A percentile compares a stretch with the other conserved stretches of the same genome.
Conservation (phyloP, 352 stramenopile genomes). For the Lagenidium sp. region DNA sequence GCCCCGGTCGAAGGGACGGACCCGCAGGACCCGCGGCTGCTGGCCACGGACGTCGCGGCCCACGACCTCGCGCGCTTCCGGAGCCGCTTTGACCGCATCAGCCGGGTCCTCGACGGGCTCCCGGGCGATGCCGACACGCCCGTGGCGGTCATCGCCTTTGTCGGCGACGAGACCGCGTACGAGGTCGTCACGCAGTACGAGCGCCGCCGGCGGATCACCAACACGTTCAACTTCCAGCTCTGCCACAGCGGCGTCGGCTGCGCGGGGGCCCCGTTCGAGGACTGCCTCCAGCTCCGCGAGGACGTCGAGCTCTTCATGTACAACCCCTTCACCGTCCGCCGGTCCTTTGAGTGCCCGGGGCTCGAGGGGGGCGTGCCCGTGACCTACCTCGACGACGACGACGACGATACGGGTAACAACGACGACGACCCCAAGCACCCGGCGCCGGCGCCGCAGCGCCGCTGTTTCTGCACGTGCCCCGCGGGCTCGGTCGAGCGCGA, state of each 20-base stretch:
- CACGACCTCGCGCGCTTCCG: constrained; percentile 21
- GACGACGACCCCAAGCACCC: constrained; percentile 7
- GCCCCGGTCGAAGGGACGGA: too few relatives aligned
- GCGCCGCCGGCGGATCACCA: not conserved
- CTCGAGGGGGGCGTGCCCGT: constrained; percentile 26
- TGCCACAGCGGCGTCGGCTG: not conserved
- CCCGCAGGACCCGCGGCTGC: too few relatives aligned
- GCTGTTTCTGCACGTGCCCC: constrained; percentile 42
- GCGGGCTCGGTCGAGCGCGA: constrained; percentile 6
- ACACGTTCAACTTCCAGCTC: not conserved
- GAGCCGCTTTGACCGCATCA: not conserved
- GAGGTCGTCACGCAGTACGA: not conserved
- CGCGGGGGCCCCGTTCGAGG: not conserved
- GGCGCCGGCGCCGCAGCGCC: too few relatives aligned
- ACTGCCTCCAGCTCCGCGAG: not conserved
- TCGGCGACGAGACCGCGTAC: not conserved
- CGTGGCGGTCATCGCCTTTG: not conserved
- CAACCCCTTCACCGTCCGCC: constrained; percentile 18
- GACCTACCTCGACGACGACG: constrained; percentile 20
- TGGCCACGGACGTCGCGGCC: too few relatives aligned
- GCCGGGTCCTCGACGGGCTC: not conserved
- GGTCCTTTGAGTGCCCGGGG: constrained; percentile 15
- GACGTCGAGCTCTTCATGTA: not conserved
- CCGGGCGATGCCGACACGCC: too few relatives aligned
- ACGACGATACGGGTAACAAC: constrained; percentile 27